Base-by-base conservation (phyloP, 208 protist species). In the Acanthamoeba healyi region DNA sequence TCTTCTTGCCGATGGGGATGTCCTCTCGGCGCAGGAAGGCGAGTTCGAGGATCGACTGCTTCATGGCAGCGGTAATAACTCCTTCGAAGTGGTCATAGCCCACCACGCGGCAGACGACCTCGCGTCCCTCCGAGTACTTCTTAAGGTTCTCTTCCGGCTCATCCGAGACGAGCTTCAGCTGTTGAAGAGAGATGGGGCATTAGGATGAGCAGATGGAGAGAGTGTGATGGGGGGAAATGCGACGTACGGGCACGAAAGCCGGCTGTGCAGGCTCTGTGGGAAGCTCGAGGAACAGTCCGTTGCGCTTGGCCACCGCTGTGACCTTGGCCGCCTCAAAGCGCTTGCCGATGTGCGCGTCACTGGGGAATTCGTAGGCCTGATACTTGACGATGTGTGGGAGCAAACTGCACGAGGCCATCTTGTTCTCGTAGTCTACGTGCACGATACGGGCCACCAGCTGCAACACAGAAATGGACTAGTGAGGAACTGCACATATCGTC, bases 11-110 rank as follows among this genome's bases (percentile, higher is more conserved):
- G 22, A 86, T 54, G n/a, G 42, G 63, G 1, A 94, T 67, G 70
- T 94, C 90, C 49, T 94, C 32, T 1, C 49, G 40, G 29, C 90
- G 90, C 4, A 94, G 42, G 90, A 86, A 94, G 26, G 70, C 46
- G 14, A 65, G 67, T 32, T 94, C 72, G 46, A 94, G 90, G 29
- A 94, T 44, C 46, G 63, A 82, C 49, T 51, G 29, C 51, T 70
- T 58, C 44, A 44, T 81, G 24, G 63, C 42, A n/a, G 26, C 90
- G n/a, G 51, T 86, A 22, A 38, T 70, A 22, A 40, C 26, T 12
- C 70, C 70, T 34, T 94, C 90, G 3, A 94, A 70, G 19, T 9
- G 44, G 90, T 94, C 70, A 46, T 42, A 29, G 36, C 42, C n/a
- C 70, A 94, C 22, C 40, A 86, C 90, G n/a, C 90, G 90, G 36